Evolutionary conservation across 2,329 filamentous ascomycete genomes (phyloP).

Genomic region (Teratosphaeria viscida): DNA sequence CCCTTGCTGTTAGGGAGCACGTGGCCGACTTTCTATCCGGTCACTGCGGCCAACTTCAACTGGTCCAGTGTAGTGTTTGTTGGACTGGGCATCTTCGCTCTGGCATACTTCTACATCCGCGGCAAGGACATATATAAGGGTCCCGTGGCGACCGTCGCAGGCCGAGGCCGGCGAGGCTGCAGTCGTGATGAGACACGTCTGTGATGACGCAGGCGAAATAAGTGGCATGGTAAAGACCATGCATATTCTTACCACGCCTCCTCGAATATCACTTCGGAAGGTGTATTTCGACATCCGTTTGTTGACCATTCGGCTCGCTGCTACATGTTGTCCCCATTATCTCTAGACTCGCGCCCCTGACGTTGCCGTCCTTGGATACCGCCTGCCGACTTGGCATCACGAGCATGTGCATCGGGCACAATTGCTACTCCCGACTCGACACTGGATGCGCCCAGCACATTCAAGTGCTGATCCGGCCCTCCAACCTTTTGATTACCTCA

Average conservation of each 20-base stretch:
- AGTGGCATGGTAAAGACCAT: too few relatives aligned
- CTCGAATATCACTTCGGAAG: too few relatives aligned
- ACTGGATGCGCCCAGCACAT: too few relatives aligned
- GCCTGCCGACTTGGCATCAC: too few relatives aligned
- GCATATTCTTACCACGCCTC: too few relatives aligned
- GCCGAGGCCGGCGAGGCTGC: neutral
- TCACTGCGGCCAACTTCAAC: slow-evolving; percentile 36
- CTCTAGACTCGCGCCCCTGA: too few relatives aligned
- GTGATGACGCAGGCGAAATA: neutral
- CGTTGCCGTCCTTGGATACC: too few relatives aligned
- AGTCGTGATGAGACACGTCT: neutral
- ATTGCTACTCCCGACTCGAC: too few relatives aligned
- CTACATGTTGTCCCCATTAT: too few relatives aligned
- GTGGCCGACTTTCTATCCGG: slow-evolving; percentile 31
- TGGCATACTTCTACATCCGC: slow-evolving; percentile 2
- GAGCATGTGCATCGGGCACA: too few relatives aligned
- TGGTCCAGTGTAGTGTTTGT: slow-evolving; percentile 39
- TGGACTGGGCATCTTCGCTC: neutral
- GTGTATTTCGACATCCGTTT: too few relatives aligned
- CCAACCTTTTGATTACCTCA: neutral
- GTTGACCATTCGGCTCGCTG: too few relatives aligned
- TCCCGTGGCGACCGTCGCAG: slow-evolving; percentile 2
- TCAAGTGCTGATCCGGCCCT: neutral
- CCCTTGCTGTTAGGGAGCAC: slow-evolving; percentile 16
- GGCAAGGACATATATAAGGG: slow-evolving; percentile 4